These are phyloP conservation scores for Lecanicillium sp. DNA, from an alignment of 2,329 filamentous ascomycete genomes.

Conservation along the genomic window DNA sequence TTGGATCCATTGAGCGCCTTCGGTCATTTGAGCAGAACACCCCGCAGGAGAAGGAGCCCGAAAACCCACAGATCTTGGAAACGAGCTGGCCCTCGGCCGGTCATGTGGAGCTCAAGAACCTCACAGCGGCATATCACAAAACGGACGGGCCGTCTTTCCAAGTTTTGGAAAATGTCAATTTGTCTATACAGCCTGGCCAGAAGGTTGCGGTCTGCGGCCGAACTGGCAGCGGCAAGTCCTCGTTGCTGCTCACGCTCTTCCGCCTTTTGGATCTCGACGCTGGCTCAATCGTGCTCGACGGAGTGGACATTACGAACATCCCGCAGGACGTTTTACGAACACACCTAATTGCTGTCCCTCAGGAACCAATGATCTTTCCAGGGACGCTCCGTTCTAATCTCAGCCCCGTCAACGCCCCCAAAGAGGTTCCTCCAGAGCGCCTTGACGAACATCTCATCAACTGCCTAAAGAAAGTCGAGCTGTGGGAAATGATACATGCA, in stretches of 20 bases:
- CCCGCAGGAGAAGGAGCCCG: slow-evolving; percentile 14
- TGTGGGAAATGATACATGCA: slow-evolving; percentile 31
- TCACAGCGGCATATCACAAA: slow-evolving; percentile 22
- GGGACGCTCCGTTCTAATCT: slow-evolving; percentile 41
- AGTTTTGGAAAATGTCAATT: slow-evolving; percentile 14
- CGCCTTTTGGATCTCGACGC: slow-evolving; percentile 35
- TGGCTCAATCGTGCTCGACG: slow-evolving; percentile 38
- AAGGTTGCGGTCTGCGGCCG: slow-evolving; percentile 37
- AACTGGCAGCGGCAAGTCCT: slow-evolving; percentile 28
- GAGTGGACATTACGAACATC: slow-evolving; percentile 23
- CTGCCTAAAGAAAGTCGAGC: slow-evolving; percentile 34
- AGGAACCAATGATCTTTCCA: slow-evolving; percentile 44
- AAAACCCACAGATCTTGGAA: slow-evolving; percentile 11
- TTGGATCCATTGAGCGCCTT: slow-evolving; percentile 19
- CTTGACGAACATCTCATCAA: slow-evolving; percentile 29
- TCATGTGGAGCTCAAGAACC: slow-evolving; percentile 16
- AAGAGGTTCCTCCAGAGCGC: slow-evolving; percentile 26
- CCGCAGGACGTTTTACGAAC: slow-evolving; percentile 15
- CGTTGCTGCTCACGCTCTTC: slow-evolving; percentile 34
- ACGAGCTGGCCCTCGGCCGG: slow-evolving; percentile 20
- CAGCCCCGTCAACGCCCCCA: background rate
- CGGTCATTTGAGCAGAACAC: slow-evolving; percentile 16
- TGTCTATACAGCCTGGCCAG: slow-evolving; percentile 24
- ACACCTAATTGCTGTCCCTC: slow-evolving; percentile 36
- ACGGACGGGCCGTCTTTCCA: slow-evolving; percentile 16